Conservation (phyloP, 2,329 filamentous ascomycete species). For the Penicillium psychrosexuale region DNA sequence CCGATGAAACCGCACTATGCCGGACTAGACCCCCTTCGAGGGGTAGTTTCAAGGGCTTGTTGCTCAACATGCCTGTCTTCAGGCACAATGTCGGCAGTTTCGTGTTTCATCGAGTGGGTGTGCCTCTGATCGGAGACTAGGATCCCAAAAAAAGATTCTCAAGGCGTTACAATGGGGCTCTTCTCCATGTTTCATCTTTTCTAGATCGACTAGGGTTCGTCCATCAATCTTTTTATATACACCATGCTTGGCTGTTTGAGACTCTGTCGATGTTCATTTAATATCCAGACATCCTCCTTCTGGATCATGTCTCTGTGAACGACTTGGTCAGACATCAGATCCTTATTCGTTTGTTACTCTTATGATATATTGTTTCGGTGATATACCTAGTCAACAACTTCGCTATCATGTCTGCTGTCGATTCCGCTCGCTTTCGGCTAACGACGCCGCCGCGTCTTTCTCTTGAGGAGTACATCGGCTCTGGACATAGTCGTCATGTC, state of each 20-base stretch:
- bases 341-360: constrained; percentile 18
- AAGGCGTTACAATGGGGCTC: constrained; percentile 34
- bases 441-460: constrained; percentile 43
- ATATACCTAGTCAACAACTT: constrained; percentile 23
- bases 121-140: constrained; percentile 23
- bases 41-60: constrained; percentile 27
- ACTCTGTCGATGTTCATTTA: constrained; percentile 36
- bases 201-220: constrained; percentile 27
- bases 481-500: constrained; percentile 57
- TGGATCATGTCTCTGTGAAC: constrained; percentile 20
- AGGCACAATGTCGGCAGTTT: constrained; percentile 26
- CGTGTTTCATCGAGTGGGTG: constrained; percentile 25
- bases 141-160: constrained; percentile 27
- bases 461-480: constrained; percentile 33
- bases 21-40: constrained; percentile 10
- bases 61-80: constrained; percentile 17
- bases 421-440: constrained; percentile 44
- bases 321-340: constrained; percentile 8
- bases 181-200: constrained; percentile 42
- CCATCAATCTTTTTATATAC: constrained; percentile 29
- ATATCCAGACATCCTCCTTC: constrained; percentile 32
- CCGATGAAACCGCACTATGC: constrained; percentile 33
- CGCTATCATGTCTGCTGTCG: constrained; percentile 42
- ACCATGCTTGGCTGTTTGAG: constrained; percentile 19
- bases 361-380: constrained; percentile 13